A percentile compares a stretch with the other conserved stretches of the same genome.
Evolutionary conservation across 2,329 filamentous ascomycete genomes (phyloP).

Genomic region (Alternaria sp.): DNA sequence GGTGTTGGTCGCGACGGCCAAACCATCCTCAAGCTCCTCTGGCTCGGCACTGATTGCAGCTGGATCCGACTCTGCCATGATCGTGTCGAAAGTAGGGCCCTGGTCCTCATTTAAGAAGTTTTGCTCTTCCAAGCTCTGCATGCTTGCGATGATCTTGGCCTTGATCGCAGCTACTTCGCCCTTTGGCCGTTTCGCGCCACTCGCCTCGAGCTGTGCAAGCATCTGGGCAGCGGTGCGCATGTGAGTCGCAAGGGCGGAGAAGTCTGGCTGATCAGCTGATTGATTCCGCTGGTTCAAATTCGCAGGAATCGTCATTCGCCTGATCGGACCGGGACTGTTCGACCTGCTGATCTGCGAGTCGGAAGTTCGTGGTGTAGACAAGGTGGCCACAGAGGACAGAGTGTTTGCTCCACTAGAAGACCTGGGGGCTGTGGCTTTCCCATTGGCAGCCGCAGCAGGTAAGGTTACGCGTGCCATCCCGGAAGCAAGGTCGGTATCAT

Average conservation of each 20-base stretch:
- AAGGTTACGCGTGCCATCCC: slow-evolving; percentile 39
- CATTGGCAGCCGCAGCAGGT: slow-evolving; percentile 25
- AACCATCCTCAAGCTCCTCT: slow-evolving; percentile 64
- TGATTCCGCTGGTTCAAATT: slow-evolving; percentile 57
- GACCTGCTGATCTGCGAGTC: slow-evolving; percentile 72
- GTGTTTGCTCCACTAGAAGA: slow-evolving; percentile 68
- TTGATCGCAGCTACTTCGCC: slow-evolving; percentile 83
- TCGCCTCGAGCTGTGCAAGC: slow-evolving; percentile 82
- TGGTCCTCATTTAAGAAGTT: slow-evolving; percentile 78
- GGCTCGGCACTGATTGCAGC: slow-evolving; percentile 56
- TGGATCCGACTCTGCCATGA: slow-evolving; percentile 75
- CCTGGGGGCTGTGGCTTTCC: slow-evolving; percentile 54
- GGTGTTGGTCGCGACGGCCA: slow-evolving; percentile 63
- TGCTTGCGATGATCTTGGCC: slow-evolving; percentile 86
- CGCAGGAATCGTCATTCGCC: slow-evolving; percentile 65
- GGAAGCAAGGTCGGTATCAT: slow-evolving; percentile 51
- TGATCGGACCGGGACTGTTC: slow-evolving; percentile 66
- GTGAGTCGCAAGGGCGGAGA: slow-evolving; percentile 81
- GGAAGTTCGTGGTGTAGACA: slow-evolving; percentile 72
- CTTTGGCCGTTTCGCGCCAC: slow-evolving; percentile 78
- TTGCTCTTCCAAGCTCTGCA: slow-evolving; percentile 86
- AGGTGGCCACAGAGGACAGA: slow-evolving; percentile 64
- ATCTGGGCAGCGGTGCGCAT: slow-evolving; percentile 89
- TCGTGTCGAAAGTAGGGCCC: slow-evolving; percentile 79
- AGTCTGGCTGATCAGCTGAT: slow-evolving; percentile 74